Percentiles rank a stretch among this genome's conserved stretches.
phyloP scores from a whole-genome alignment of 139 green algal species.

The Chlorella sorokiniana region DNA sequence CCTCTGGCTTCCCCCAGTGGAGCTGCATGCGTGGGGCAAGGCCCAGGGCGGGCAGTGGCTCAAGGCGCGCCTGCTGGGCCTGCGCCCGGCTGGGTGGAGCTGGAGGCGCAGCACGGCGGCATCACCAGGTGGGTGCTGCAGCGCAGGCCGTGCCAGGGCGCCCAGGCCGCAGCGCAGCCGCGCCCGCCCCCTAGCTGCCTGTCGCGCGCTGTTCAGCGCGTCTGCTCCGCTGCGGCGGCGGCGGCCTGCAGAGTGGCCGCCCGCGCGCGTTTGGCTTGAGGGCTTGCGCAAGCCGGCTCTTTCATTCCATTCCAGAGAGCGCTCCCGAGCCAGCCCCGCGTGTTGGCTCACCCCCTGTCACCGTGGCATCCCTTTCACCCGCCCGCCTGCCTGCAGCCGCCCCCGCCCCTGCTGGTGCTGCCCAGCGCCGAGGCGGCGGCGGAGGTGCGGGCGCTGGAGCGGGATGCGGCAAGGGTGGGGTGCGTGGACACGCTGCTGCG shows the following conservation, averaged over 20 bases:
- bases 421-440: slow-evolving; percentile 29
- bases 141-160: no score
- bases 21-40: neutral
- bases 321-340: no score
- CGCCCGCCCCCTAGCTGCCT: neutral
- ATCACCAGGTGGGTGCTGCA: neutral
- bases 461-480: neutral
- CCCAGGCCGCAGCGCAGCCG: no score
- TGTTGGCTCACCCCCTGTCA: neutral
- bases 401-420: slow-evolving; percentile 37
- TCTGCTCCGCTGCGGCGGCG: no score
- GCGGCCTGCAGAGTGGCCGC: neutral
- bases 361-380: neutral
- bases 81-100: slow-evolving; percentile 22
- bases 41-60: neutral
- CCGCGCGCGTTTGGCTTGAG: no score
- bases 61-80: slow-evolving; percentile 17
- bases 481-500: slow-evolving; percentile 37
- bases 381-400: neutral
- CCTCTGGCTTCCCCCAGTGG: neutral
- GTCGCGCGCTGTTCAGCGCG: no score
- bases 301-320: no score
- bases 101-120: slow-evolving; percentile 26
- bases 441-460: slow-evolving; percentile 43
- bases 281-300: no score